Conservation (phyloP, 139 green algal species). For the Gonium pectorale region DNA sequence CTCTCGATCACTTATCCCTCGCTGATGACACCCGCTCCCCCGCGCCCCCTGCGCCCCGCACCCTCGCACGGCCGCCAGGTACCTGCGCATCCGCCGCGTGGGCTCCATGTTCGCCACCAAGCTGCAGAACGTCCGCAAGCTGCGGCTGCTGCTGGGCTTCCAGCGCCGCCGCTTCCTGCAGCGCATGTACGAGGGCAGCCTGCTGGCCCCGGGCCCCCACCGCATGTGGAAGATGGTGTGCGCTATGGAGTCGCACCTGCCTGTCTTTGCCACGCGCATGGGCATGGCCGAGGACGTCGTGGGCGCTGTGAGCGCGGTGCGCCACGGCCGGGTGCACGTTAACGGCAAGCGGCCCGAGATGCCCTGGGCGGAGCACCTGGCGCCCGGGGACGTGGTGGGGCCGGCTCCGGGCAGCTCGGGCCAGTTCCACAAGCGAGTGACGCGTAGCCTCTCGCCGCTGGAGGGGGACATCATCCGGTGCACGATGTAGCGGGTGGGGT, state of each 20-base stretch:
- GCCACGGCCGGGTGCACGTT: slow-evolving; percentile 22
- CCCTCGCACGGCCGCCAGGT: slow-evolving; percentile 42
- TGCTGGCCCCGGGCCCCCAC: slow-evolving; percentile 37
- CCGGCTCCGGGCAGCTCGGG: background rate
- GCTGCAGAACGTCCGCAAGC: slow-evolving; percentile 59
- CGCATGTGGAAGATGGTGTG: slow-evolving; percentile 59
- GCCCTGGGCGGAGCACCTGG: slow-evolving; percentile 12
- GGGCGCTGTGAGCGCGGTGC: slow-evolving; percentile 6
- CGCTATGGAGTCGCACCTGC: slow-evolving; percentile 55
- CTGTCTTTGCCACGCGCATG: slow-evolving; percentile 36
- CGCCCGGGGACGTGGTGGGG: slow-evolving; percentile 49
- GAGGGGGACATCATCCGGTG: slow-evolving; percentile 6
- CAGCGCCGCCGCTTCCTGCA: slow-evolving; percentile 43
- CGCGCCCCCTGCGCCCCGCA: background rate
- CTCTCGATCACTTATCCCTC: too few relatives aligned
- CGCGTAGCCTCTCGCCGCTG: slow-evolving; percentile 23
- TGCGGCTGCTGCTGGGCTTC: slow-evolving; percentile 59
- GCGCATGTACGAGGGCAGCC: slow-evolving; percentile 47
- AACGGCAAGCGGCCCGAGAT: slow-evolving; percentile 45
- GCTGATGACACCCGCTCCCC: too few relatives aligned
- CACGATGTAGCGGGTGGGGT: slow-evolving; percentile 5
- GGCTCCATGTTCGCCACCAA: slow-evolving; percentile 41
- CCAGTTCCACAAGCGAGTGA: slow-evolving; percentile 21
- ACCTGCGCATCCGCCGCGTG: slow-evolving; percentile 52
- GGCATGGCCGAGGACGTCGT: slow-evolving; percentile 50